These are phyloP conservation scores for Cornus controversa DNA, from an alignment of 148 eudicot species.

Conservation along the genomic window DNA sequence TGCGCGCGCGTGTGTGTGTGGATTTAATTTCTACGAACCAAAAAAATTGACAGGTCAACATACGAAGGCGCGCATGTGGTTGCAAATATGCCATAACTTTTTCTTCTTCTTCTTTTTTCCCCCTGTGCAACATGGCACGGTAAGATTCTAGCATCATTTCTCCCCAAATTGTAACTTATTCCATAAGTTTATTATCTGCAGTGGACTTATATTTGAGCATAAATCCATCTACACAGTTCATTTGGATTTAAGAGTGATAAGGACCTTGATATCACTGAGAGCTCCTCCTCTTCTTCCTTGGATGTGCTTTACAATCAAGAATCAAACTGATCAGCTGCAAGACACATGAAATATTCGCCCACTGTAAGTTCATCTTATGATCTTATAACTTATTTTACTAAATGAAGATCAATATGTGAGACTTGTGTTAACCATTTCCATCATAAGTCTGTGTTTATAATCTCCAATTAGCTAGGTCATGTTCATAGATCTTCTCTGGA, in stretches of 20 bases:
- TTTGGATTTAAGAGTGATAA: conserved; percentile 7
- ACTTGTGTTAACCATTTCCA: neutral
- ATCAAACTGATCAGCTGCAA: conserved; percentile 1
- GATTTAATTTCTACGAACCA: neutral
- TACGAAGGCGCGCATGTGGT: conserved; percentile 19
- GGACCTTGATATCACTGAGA: neutral
- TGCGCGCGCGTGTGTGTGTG: too few relatives aligned
- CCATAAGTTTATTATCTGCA: neutral
- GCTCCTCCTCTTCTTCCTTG: neutral
- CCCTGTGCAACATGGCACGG: conserved; percentile 16
- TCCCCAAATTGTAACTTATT: conserved; percentile 1
- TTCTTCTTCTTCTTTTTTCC: conserved; percentile 20
- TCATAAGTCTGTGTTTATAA: neutral
- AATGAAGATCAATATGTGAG: neutral
- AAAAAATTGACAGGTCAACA: conserved; percentile 1
- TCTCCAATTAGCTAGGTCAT: neutral
- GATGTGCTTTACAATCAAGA: conserved; percentile 3
- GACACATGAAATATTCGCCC: neutral
- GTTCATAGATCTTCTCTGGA: neutral
- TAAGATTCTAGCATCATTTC: conserved; percentile 26
- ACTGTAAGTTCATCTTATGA: conserved; percentile 13
- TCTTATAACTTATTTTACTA: neutral
- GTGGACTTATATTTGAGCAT: neutral
- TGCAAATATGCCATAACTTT: conserved; percentile 21
- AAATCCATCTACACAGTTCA: conserved; percentile 5